phyloP scores from a whole-genome alignment of 1,139 yeast genomes.

The Magnusiomyces suaveolens region DNA sequence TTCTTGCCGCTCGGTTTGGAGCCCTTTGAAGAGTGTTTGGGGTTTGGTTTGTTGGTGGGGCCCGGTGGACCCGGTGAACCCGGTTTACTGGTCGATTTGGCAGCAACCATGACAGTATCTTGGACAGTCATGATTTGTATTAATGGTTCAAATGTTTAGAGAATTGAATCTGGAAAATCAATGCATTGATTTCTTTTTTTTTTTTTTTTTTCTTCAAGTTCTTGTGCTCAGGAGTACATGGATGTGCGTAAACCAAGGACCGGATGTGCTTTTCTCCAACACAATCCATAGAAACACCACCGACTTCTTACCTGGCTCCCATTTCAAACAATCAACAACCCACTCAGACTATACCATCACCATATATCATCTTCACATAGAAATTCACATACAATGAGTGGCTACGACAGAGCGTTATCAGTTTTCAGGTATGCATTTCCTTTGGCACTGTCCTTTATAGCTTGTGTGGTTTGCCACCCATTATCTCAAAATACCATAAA shows the following conservation, averaged over 20 bases:
- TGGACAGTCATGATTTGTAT: neutral
- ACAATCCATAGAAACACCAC: too few relatives aligned
- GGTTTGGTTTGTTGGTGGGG: too few relatives aligned
- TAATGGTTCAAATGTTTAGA: neutral
- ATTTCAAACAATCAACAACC: too few relatives aligned
- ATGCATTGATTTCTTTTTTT: neutral
- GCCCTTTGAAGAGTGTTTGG: too few relatives aligned
- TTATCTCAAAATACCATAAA: neutral
- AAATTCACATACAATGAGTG: constrained; percentile 58
- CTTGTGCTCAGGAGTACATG: neutral
- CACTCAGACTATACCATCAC: too few relatives aligned
- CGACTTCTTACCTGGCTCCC: too few relatives aligned
- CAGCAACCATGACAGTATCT: too few relatives aligned
- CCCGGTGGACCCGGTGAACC: too few relatives aligned
- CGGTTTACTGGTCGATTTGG: too few relatives aligned
- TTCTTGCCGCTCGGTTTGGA: neutral
- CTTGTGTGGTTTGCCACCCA: neutral
- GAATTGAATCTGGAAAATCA: neutral
- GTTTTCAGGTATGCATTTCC: constrained; percentile 70
- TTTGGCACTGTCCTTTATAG: neutral
- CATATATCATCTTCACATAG: too few relatives aligned
- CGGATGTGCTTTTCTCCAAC: neutral
- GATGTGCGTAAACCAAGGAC: neutral
- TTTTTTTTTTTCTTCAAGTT: too few relatives aligned
- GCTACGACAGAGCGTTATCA: constrained; percentile 98